Evolutionary conservation across 495 filamentous ascomycete genomes (phyloP), one percentile per base, ranked within the genome.

Genomic region (Neurospora sublineolata): DNA sequence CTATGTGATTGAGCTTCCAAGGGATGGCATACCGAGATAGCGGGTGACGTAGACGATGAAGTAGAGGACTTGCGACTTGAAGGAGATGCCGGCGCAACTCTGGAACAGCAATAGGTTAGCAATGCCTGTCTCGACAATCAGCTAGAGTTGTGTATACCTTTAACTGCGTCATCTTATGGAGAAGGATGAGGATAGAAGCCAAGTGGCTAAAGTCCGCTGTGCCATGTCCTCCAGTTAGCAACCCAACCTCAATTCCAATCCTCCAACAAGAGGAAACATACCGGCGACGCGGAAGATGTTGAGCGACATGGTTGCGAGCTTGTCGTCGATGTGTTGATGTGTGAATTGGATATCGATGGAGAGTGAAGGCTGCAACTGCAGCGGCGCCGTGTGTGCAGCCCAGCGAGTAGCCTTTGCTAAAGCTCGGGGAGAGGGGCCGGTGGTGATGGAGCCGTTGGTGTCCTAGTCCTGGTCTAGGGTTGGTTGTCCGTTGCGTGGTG

Each of bases 1-100:
- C 16, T 14, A n/a, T 38, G 14, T 41, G 14, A 36, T 36, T 36
- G 71, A 33, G 14, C 20, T 23, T 18, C 30, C 37, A 41, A 41
- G 72, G 30, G 64, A 16, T 38, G 68, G 70, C 81, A 68, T 80
- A 93, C 91, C 93, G 72, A 97, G 88, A 82, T 99, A 99, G 72
- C 95, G 88, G 67, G 94, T 94, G 30, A 94, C 77, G 81, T 98
- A 99, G 70, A 99, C 96, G 42, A 97, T 83, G 73, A 98, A 82
- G 82, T 99, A 99, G 42, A 99, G 84, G 36, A 89, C 90, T 86
- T 99, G 95, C 69, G 95, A 97, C 81, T 98, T 98, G 86, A 98
- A 97, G 6, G 95, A 98, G 82, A 99, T 91, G 73, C 95, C 95
- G 14, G 94, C 90, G 77, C 94, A 97, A 85, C 93, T 97, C 95